Evolutionary conservation across 2,329 filamentous ascomycete genomes (phyloP).

Genomic region (Ceratocystis alfenasii): DNA sequence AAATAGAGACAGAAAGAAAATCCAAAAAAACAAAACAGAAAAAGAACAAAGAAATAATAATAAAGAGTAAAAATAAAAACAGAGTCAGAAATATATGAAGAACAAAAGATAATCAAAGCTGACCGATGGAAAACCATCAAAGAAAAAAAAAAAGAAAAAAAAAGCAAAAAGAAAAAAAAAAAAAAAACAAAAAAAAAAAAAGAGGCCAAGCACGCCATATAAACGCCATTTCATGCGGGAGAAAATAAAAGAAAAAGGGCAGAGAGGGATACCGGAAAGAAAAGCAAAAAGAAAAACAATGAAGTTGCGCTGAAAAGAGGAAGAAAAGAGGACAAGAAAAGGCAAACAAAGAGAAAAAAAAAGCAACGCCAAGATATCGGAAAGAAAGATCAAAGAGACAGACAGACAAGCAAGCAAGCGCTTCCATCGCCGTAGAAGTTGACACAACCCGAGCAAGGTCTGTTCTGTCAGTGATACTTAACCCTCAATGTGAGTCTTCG

Average conservation of each 20-base stretch:
- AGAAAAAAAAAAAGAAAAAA: no score
- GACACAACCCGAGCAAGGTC: not conserved
- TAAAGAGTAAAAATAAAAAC: no score
- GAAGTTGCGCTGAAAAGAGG: constrained; percentile 20
- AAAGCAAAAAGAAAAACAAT: not conserved
- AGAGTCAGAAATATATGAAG: no score
- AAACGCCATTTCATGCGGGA: constrained; percentile 21
- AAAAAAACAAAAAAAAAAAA: not conserved
- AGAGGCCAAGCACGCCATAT: constrained; percentile 9
- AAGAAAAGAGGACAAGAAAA: constrained; percentile 23
- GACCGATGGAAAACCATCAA: no score
- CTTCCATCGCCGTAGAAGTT: no score
- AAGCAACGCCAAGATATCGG: not conserved
- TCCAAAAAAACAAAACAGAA: no score
- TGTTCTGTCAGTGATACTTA: constrained; percentile 30
- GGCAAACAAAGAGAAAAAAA: constrained; percentile 4
- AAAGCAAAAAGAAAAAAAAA: no score
- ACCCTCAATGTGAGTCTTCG: constrained; percentile 73
- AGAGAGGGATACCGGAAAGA: not conserved
- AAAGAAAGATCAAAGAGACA: not conserved
- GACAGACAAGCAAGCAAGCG: constrained; percentile 1
- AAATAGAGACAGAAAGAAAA: no score
- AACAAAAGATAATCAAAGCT: no score
- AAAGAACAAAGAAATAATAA: no score
- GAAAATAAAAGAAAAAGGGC: constrained; percentile 1